Conservation (phyloP, 2,329 filamentous ascomycete species). For the Lasiodiplodia theobromae region DNA sequence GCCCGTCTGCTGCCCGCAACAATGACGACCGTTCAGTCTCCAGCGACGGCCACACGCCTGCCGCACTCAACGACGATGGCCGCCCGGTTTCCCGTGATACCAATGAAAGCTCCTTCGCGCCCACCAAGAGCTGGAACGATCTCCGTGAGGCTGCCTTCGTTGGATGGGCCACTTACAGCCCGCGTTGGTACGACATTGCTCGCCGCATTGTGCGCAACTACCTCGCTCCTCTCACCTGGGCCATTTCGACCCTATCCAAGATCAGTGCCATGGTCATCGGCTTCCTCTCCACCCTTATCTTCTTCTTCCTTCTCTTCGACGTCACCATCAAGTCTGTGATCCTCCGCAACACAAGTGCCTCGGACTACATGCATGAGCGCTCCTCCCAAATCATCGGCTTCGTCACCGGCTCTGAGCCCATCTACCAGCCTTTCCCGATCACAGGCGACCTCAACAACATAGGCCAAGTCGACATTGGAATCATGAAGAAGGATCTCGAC, state of each 20-base stretch:
- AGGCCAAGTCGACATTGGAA: constrained; percentile 10
- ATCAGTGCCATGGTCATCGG: constrained; percentile 6
- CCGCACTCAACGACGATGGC: neutral
- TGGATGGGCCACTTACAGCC: constrained; percentile 4
- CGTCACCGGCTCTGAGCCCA: neutral
- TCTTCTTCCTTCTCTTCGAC: constrained; percentile 7
- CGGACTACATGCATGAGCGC: constrained; percentile 12
- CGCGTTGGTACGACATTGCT: neutral
- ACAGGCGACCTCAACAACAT: constrained; percentile 1
- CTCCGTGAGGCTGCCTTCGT: constrained; percentile 6
- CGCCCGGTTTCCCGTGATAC: constrained; percentile 2
- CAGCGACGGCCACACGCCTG: neutral
- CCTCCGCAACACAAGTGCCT: neutral
- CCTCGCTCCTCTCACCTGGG: neutral
- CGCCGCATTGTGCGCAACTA: constrained; percentile 11
- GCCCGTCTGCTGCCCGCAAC: neutral
- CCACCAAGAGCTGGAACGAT: constrained; percentile 11
- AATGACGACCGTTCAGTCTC: neutral
- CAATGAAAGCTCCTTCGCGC: neutral
- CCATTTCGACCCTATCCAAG: neutral
- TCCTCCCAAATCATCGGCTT: neutral
- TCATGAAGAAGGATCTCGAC: constrained; percentile 32
- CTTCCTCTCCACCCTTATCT: constrained; percentile 4
- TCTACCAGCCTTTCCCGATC: constrained; percentile 2
- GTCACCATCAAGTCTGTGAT: constrained; percentile 1